Evolutionary conservation across 2,329 filamentous ascomycete species (phyloP), one percentile per base, ranked within the genome.

Genomic region (Aspergillus sp.): DNA sequence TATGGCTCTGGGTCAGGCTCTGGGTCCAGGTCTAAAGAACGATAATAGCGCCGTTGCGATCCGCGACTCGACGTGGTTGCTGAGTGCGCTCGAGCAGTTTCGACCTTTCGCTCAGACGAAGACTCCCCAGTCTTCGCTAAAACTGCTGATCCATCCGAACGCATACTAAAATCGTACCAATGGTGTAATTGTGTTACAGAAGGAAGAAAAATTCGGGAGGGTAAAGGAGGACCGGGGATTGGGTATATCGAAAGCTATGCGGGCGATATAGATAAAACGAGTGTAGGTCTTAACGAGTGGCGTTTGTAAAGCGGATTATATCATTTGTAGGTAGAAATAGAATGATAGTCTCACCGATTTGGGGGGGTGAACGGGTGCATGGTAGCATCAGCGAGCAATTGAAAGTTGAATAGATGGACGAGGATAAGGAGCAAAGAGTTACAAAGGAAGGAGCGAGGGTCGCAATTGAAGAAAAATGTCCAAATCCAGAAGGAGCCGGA

Each of bases 41-140:
- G 53, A 27, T 64, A 65, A 45, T 60, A 64, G n/a, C 62, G 60
- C 12, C 57, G 58, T 27, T 59, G 46, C 19, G 37, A 31, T 35
- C 40, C 54, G 23, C 17, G 43, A 31, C 51, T 31, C n/a, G 55
- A 50, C 48, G 40, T 35, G 6, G 52, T 24, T 27, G 31, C 27
- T 17, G 60, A 46, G 21, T 43, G 54, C 19, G 40, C 31, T n/a
- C 48, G 24, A n/a, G 35, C 48, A 19, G 39, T 14, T 41, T 52
- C 56, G 17, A 50, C 31, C 6, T 40, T 19, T 14, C 24, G 23
- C 35, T 53, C 50, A 8, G 53, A 50, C 9, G 47, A 33, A 3
- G 50, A 33, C 44, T 47, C 59, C n/a, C 45, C 43, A 37, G 31
- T 15, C 24, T 48, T 56, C 8, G 45, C 44, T 35, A 15, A 19